Evolutionary conservation across 805 yeast genomes (phyloP), one percentile per base, ranked within the genome.

Genomic region (Wickerhamiella cacticola): DNA sequence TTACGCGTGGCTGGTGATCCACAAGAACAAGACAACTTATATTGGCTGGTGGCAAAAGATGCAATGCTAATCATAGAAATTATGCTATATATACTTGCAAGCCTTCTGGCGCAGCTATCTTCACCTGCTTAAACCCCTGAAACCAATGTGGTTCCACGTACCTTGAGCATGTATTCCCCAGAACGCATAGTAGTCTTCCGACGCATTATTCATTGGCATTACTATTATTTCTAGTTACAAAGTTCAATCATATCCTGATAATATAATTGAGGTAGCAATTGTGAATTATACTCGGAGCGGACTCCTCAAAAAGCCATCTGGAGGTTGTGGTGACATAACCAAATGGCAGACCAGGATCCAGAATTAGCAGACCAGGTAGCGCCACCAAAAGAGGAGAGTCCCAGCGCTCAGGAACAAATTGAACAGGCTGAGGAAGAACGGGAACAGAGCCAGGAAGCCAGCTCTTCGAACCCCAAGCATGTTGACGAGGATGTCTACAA

Each of bases 401-500:
- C n/a, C n/a, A 31, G 19, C 19, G 4, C 18, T 9, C 7, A 15
- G 9, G 8, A 10, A 4, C 19, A 31, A 4, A 5, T 7, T 3
- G 19, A 31, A 5, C 36, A 31, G 19, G 18, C 4, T 4, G 21
- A 31, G n/a, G 19, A 15, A 10, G 36, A 31, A 3, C 6, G 4
- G 4, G 9, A 12, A 15, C 18, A 31, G n/a, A n/a, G n/a, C n/a
- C n/a, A n/a, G n/a, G n/a, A n/a, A 31, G 12, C 9, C 5, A 19
- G 4, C 5, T 19, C 36, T 19, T 31, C 36, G n/a, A 28, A 28
- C 21, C 49, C 41, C 16, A 34, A 53, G 25, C 62, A 57, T 15
- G 58, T 62, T 38, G 71, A 68, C 41, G 70, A 65, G 41, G 66
- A 64, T 38, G 69, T 67, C 19, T 62, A 60, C 57, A 63, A 64